Evolutionary conservation across 2,329 filamentous ascomycete species (phyloP).

Genomic region (Trichoderma atroviride): DNA sequence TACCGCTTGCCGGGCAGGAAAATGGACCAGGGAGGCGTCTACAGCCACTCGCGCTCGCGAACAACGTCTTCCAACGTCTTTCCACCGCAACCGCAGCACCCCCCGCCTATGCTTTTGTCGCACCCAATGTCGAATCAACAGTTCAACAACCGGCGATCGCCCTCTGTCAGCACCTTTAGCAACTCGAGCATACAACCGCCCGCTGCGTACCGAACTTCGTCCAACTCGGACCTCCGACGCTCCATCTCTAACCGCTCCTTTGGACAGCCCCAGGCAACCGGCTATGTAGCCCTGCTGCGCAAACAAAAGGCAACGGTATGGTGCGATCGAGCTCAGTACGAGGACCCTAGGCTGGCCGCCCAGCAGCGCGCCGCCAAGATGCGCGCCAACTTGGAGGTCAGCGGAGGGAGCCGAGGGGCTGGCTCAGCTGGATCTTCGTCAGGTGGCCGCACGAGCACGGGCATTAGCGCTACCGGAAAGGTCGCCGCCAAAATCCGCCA

Average conservation of each 20-base stretch:
- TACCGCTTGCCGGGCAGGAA: not conserved
- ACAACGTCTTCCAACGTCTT: slow-evolving; percentile 61
- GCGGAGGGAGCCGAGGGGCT: slow-evolving; percentile 56
- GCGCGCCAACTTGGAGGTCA: slow-evolving; percentile 79
- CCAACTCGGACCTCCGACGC: slow-evolving; percentile 64
- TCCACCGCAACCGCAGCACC: slow-evolving; percentile 41
- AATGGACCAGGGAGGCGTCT: slow-evolving; percentile 43
- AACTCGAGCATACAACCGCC: slow-evolving; percentile 69
- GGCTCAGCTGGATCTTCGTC: slow-evolving; percentile 47
- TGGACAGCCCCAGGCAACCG: slow-evolving; percentile 63
- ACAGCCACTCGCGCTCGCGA: slow-evolving; percentile 58
- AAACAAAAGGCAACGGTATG: slow-evolving; percentile 98
- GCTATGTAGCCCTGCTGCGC: slow-evolving; percentile 93
- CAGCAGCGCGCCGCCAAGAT: slow-evolving; percentile 86
- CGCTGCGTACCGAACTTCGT: slow-evolving; percentile 59
- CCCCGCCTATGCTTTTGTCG: slow-evolving; percentile 32
- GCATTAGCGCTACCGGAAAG: slow-evolving; percentile 62
- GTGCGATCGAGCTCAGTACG: slow-evolving; percentile 91
- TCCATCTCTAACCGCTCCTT: slow-evolving; percentile 81
- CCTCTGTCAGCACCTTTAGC: slow-evolving; percentile 69
- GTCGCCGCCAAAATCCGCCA: slow-evolving; percentile 87
- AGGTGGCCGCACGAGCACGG: slow-evolving; percentile 61
- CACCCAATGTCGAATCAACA: slow-evolving; percentile 27
- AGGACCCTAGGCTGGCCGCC: slow-evolving; percentile 81
- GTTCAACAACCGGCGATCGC: slow-evolving; percentile 55